Conservation (phyloP, 1,284 basidiomycete species). For the Neolentinus lepideus region DNA sequence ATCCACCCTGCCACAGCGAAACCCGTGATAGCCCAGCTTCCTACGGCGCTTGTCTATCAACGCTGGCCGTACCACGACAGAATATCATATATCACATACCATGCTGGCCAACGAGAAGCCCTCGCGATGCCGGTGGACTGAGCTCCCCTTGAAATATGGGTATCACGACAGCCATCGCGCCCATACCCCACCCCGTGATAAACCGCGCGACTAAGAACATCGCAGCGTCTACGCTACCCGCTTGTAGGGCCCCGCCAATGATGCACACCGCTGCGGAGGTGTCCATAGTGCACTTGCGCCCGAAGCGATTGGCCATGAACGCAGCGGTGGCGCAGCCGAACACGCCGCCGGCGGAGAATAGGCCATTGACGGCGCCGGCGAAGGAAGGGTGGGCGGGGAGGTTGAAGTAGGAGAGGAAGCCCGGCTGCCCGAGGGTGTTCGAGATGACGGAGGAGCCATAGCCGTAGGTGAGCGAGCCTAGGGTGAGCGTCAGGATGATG, state of each 20-base stretch:
- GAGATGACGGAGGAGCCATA: slow-evolving; percentile 10
- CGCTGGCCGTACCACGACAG: background rate
- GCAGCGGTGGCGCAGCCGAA: slow-evolving; percentile 8
- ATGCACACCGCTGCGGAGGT: slow-evolving; percentile 5
- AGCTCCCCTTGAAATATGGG: slow-evolving; percentile 12
- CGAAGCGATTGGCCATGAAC: slow-evolving; percentile 8
- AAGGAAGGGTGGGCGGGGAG: slow-evolving; percentile 6
- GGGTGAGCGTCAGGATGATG: slow-evolving; percentile 9
- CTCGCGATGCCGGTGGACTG: slow-evolving; percentile 6
- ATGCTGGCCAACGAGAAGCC: slow-evolving; percentile 12
- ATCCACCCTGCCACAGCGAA: slow-evolving; percentile 11
- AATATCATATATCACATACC: slow-evolving; percentile 3
- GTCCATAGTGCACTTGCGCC: slow-evolving; percentile 11
- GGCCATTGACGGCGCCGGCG: slow-evolving; percentile 9
- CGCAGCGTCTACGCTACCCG: slow-evolving; percentile 7
- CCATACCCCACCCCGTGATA: slow-evolving; percentile 12
- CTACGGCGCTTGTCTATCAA: slow-evolving; percentile 1
- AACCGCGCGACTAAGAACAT: slow-evolving; percentile 10
- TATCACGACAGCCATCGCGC: slow-evolving; percentile 12
- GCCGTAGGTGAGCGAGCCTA: slow-evolving; percentile 13
- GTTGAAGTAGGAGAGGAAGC: slow-evolving; percentile 10
- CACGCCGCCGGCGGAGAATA: slow-evolving; percentile 9
- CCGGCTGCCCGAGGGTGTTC: slow-evolving; percentile 10
- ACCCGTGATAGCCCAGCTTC: slow-evolving; percentile 11
- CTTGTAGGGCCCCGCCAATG: slow-evolving; percentile 7